These are phyloP conservation scores for Paramecium bursaria DNA, from an alignment of 73 alveolate genomes.

Conservation along the genomic window DNA sequence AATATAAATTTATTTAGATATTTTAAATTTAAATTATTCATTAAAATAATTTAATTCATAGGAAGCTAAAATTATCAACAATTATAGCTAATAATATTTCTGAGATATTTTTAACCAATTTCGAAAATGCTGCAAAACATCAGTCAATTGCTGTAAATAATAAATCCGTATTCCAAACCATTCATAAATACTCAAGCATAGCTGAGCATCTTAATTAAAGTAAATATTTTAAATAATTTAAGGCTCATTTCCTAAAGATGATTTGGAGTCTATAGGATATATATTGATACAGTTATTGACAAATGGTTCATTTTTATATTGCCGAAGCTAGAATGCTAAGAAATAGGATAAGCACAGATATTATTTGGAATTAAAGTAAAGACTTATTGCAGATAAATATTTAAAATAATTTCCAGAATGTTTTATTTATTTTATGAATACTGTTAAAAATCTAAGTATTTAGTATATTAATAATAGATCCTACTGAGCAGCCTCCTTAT, in stretches of 20 bases:
- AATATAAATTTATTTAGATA: too few relatives aligned
- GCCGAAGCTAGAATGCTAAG: neutral
- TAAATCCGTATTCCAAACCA: neutral
- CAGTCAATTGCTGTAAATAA: constrained; percentile 40
- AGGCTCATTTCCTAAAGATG: constrained; percentile 58
- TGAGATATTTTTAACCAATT: constrained; percentile 27
- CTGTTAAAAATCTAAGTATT: neutral
- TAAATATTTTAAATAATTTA: neutral
- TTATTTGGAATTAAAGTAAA: constrained; percentile 17
- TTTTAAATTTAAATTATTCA: too few relatives aligned
- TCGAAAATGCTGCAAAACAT: constrained; percentile 24
- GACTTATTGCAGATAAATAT: constrained; percentile 49
- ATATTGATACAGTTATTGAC: constrained; percentile 2
- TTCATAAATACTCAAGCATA: constrained; percentile 18
- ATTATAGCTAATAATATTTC: constrained; percentile 5
- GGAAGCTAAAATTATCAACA: constrained; percentile 17
- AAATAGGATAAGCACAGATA: constrained; percentile 8
- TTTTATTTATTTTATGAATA: neutral
- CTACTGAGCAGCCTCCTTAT: constrained; percentile 35
- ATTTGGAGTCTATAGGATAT: constrained; percentile 30
- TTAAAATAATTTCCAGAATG: constrained; percentile 24
- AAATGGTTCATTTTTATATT: neutral
- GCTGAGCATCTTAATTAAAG: constrained; percentile 32
- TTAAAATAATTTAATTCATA: constrained; percentile 1
- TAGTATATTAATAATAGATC: too few relatives aligned